phyloP scores from a whole-genome alignment of 257 asterid species.

The Echites panduratus region DNA sequence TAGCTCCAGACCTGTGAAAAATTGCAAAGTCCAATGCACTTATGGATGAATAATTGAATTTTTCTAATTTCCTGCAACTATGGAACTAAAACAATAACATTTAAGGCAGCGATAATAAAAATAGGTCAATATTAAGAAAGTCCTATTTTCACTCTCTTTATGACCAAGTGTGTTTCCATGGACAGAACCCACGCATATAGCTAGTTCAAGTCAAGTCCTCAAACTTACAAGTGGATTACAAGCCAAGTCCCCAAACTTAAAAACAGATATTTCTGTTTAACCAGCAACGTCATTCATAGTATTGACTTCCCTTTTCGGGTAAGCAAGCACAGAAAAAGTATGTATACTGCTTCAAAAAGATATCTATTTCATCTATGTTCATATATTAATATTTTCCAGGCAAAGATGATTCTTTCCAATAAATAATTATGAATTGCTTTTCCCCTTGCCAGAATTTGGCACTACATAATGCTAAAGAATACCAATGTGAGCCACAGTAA shows the following conservation, averaged over 20 bases:
- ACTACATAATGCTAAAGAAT: too few species aligned
- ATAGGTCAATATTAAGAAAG: not conserved
- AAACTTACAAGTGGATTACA: not conserved
- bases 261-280: not conserved
- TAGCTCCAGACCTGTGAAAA: constrained; percentile 54
- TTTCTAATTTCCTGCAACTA: not conserved
- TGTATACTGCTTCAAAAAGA: too few species aligned
- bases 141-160: not conserved
- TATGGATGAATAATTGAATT: not conserved
- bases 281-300: not conserved
- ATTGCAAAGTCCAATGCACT: not conserved
- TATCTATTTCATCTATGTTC: too few species aligned
- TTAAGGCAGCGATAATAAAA: not conserved
- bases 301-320: not conserved
- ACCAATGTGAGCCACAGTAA: too few species aligned
- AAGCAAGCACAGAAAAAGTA: not conserved
- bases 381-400: too few species aligned
- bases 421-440: too few species aligned
- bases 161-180: not conserved
- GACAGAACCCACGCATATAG: not conserved
- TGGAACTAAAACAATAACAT: not conserved
- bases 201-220: not conserved
- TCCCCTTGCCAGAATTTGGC: too few species aligned
- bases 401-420: too few species aligned
- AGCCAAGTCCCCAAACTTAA: not conserved